Evolutionary conservation across 768 basidiomycete species (phyloP), one percentile per base, ranked within the genome.

Genomic region (Pleurotus djamor): DNA sequence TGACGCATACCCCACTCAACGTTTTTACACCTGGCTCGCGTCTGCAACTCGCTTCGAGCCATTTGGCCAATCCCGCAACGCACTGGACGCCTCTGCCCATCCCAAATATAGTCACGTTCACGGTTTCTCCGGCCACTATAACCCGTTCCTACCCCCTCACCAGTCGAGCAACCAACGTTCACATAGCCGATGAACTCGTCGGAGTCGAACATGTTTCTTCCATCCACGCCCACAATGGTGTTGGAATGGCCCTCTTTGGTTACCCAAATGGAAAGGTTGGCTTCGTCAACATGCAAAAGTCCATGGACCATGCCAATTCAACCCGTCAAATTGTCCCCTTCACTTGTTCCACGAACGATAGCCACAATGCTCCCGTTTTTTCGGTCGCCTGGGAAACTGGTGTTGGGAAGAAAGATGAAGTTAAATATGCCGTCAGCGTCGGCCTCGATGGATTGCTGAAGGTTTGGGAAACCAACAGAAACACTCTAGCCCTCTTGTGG

Each of bases 161-260:
- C 2, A 90, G 89, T n/a, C 35, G 48, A 13, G 57, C 84, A 14
- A 86, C 87, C 2, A 79, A 84, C 54, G 88, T 87, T 3, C 91
- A 92, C 64, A 89, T 88, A 3, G 91, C 91, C 63, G 81, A 82
- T 10, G 89, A 92, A 65, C 88, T 92, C 61, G 79, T 82, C 1
- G 88, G 89, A 2, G 78, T 91, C 54, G 79, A 91, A 9, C 83
- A 86, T 12, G 69, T 78, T 0, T 88, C 86, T 60, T 72, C 77
- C 4, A 71, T 92, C 21, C 65, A 79, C 14, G 86, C 89, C 0
- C 82, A 84, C 28, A 87, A 88, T 4, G 82, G 83, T 4, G 85
- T 86, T 0, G 90, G 83, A 8, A 84, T 83, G 57, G 76, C 90
- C 10, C 72, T 84, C 5, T 94, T 92, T 92, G 92, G 91, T 4